A percentile compares a stretch with the other conserved stretches of the same genome.
Conservation (phyloP, 116 monocot genomes). For the Phalaenopsis hybrid region DNA sequence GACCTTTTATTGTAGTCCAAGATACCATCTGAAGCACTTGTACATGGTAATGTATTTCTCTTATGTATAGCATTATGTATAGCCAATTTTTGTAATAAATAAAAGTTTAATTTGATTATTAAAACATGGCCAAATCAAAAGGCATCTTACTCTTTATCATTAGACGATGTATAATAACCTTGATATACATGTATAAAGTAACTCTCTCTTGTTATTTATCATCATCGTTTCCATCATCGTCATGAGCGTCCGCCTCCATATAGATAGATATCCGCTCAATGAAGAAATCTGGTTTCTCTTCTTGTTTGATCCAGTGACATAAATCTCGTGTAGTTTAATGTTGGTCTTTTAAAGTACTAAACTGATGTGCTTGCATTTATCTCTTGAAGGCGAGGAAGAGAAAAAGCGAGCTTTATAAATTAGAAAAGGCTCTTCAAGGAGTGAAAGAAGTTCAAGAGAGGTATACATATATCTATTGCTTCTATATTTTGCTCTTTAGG, state of each 20-base stretch:
- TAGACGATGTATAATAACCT: not conserved
- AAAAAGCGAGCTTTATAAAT: conserved; percentile 30
- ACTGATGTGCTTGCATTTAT: conserved; percentile 10
- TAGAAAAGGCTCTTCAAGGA: conserved; percentile 50
- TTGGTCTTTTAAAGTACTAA: not conserved
- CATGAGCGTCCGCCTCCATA: not conserved
- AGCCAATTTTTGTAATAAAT: not conserved
- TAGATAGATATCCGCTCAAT: not conserved
- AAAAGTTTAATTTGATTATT: not conserved
- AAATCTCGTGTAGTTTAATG: not conserved
- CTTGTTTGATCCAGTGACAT: not conserved
- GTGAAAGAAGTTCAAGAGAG: conserved; percentile 42
- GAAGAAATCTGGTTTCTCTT: not conserved
- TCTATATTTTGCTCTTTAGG: not conserved
- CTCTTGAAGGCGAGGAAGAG: conserved; percentile 36
- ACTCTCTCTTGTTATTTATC: not conserved
- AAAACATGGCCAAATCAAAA: not conserved
- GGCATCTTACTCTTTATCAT: not conserved
- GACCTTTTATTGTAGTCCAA: not conserved
- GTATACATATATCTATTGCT: conserved; percentile 19
- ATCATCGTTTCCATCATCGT: not conserved
- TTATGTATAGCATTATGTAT: not conserved
- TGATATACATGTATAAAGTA: not conserved
- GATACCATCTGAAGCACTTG: not conserved
- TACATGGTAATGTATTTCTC: not conserved